Base-by-base conservation (phyloP, 257 asterid species). In the Petunia secreta region DNA sequence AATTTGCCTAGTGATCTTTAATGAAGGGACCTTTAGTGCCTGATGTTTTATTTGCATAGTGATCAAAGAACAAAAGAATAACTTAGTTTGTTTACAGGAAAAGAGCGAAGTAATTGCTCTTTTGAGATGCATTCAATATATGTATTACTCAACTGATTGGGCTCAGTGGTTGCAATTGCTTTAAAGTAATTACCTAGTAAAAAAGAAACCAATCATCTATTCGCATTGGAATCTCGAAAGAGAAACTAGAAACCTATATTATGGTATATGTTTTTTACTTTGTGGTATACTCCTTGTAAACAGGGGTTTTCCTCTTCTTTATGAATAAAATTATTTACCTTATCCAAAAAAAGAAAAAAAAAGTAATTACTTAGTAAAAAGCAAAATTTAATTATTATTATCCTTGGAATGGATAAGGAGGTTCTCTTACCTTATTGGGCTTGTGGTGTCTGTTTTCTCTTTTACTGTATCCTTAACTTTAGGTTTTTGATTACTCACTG, bases 81-180 rank as follows among this genome's bases (percentile, higher is more conserved):
- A 25, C 25, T 25, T 25, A 25, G 25, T 25, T 25, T 25, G 25
- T 44, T 38, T 43, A 0, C 1, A 68, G 76, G 41, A 44, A 44
- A 68, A 44, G 40, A 44, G 75, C 44, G 48, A 64, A 38, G n/a
- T 38, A 4, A 1, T 63, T 63, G 5, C 0, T 5, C 44, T 13
- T 64, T 64, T 64, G 8, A 38, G 25, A 38, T 38, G 71, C 48
- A 38, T 64, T 64, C 46, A 16, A 48, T 64, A 38, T 64, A 64
- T 11, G 38, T 64, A 64, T 68, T 3, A 9, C 75, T 37, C 75
- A 68, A 41, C 76, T 68, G 40, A 68, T 44, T 55, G 55, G 16
- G 58, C 76, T 68, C 40, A 44, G 58, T 44, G 58, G 16, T 68
- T 68, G 25, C 58, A 44, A 68, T 44, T 68, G 76, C 13, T 41